Percentiles rank a stretch among this genome's conserved stretches.
phyloP scores from a whole-genome alignment of 345 rosid genomes.

The Eucalyptus dawsonii region DNA sequence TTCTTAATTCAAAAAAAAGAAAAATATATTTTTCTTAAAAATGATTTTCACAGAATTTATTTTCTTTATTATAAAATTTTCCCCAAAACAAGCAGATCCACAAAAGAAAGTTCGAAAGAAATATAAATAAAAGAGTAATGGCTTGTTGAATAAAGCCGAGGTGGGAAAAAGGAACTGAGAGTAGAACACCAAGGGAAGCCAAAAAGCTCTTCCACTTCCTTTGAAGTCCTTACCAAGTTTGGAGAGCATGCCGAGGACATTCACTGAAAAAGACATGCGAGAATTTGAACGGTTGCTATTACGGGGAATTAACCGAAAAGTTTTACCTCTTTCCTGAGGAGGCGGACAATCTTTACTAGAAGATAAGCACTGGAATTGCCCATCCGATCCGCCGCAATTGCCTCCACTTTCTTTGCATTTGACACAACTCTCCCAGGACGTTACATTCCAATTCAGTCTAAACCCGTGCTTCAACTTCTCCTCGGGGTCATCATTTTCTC shows the following conservation, averaged over 20 bases:
- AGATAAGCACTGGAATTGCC: fast-evolving
- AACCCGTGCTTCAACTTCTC: neutral
- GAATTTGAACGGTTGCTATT: neutral
- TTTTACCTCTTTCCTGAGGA: neutral
- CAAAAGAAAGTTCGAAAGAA: neutral
- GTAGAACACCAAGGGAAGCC: neutral
- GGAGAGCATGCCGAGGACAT: neutral
- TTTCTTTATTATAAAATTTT: no score
- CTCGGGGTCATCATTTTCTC: fast-evolving
- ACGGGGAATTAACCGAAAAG: neutral
- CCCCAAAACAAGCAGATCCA: neutral
- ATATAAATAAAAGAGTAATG: neutral
- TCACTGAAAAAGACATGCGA: neutral
- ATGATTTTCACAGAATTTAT: no score
- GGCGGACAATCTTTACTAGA: fast-evolving
- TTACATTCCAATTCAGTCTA: neutral
- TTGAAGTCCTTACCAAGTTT: neutral
- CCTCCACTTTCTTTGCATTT: neutral
- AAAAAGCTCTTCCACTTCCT: neutral
- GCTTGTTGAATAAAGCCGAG: neutral
- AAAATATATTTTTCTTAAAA: no score
- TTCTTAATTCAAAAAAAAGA: no score
- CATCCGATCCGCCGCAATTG: neutral
- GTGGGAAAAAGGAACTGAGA: neutral
- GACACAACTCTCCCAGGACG: neutral